Conservation (phyloP, 768 basidiomycete genomes). For the Gymnopilus junonius region DNA sequence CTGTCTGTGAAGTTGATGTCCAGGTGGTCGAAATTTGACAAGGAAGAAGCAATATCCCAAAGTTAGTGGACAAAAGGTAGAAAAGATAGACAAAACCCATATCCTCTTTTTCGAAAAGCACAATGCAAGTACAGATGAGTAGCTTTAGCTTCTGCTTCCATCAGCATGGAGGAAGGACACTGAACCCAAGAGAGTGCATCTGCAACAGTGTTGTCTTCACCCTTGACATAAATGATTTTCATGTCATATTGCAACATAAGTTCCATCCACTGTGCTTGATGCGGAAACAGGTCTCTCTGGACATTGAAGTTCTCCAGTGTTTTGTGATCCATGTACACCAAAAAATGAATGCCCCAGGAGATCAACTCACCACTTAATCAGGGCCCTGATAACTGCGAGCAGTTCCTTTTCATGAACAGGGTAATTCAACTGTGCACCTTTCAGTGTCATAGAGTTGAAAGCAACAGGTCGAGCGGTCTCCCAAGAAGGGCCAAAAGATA, state of each 20-base stretch:
- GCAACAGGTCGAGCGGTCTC: slow-evolving; percentile 27
- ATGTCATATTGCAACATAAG: too few species aligned
- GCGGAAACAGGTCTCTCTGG: slow-evolving; percentile 34
- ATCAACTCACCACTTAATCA: slow-evolving; percentile 25
- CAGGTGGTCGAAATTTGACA: too few species aligned
- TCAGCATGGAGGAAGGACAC: background rate
- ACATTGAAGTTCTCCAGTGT: too few species aligned
- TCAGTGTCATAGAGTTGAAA: slow-evolving; percentile 20
- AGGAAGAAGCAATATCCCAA: too few species aligned
- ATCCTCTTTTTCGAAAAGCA: background rate
- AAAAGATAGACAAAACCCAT: too few species aligned
- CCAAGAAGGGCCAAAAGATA: slow-evolving; percentile 31
- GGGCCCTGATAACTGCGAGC: background rate
- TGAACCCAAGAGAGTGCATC: slow-evolving; percentile 36
- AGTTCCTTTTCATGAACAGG: slow-evolving; percentile 28
- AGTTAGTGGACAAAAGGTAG: too few species aligned
- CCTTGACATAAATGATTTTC: too few species aligned
- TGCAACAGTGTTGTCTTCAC: too few species aligned
- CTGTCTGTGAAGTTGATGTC: too few species aligned
- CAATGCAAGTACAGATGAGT: background rate
- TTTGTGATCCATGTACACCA: slow-evolving; percentile 39
- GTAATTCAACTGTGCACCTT: slow-evolving; percentile 33
- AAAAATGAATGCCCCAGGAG: slow-evolving; percentile 22
- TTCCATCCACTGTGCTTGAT: too few species aligned
- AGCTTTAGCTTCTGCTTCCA: background rate